phyloP scores from a whole-genome alignment of 1,139 yeast species.

The Spencermartinsiella ligniputridi region DNA sequence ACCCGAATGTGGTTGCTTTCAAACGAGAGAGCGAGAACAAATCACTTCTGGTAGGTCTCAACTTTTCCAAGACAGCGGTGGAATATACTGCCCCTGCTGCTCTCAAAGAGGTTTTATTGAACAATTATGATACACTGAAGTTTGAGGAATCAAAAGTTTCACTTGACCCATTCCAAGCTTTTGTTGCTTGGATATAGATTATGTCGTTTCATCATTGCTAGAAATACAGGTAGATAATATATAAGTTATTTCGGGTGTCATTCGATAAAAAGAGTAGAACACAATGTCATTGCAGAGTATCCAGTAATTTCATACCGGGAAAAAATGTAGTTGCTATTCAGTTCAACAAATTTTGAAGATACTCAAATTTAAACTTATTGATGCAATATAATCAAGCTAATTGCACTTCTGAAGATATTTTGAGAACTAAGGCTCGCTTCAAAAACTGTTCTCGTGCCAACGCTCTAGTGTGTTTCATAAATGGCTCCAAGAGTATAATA shows the following conservation, averaged over 20 bases:
- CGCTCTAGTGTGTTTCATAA: conserved; percentile 54
- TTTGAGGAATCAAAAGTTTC: background rate
- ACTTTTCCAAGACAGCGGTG: conserved; percentile 1
- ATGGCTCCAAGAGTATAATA: conserved; percentile 44
- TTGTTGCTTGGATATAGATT: conserved; percentile 2
- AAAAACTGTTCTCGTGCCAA: conserved; percentile 74
- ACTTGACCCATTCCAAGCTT: conserved; percentile 5
- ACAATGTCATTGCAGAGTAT: too few relatives aligned
- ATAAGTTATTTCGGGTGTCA: too few relatives aligned
- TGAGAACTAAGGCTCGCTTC: conserved; percentile 30
- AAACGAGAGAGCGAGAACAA: background rate
- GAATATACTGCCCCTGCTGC: background rate
- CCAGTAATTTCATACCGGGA: too few relatives aligned
- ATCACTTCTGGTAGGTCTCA: conserved; percentile 1
- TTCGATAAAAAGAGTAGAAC: too few relatives aligned
- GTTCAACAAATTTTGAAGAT: too few relatives aligned
- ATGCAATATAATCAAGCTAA: background rate
- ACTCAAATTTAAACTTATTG: too few relatives aligned
- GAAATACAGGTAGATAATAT: background rate
- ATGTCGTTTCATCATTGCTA: background rate
- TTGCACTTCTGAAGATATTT: conserved; percentile 22
- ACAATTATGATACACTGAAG: conserved; percentile 1
- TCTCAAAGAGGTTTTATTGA: background rate
- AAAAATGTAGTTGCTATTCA: too few relatives aligned
- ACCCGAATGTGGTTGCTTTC: conserved; percentile 18